Base-by-base conservation (phyloP, 2,329 filamentous ascomycete species). In the Fusarium austroafricanum region DNA sequence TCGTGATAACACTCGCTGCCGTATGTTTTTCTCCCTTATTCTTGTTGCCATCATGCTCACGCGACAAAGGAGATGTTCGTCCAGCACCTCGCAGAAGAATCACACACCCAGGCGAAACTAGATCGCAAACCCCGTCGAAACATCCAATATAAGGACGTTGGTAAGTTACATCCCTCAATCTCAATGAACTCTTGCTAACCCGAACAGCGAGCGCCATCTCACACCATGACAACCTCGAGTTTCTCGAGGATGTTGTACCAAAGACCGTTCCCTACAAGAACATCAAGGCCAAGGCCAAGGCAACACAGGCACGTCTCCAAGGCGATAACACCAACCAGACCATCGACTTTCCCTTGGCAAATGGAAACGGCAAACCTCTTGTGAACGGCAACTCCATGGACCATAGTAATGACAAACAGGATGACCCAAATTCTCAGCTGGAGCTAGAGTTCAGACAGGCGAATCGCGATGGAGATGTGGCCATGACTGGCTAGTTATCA, bases 91-190 rank as follows among this genome's bases (percentile, higher is more conserved):
- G 90, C 94, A 20, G 87, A 91, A 66, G 92, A 96, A 78, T 90
- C 91, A 26, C 90, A 97, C 77, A 94, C 92, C 74, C 92, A 97
- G 74, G 92, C 94, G 73, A 96, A 96, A 76, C 87, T 94, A 2
- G 96, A 98, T 80, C 88, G 91, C 73, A 98, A 98, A 79, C 95
- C 95, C 8, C 87, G 96, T 57, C 89, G 94, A 63, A 97, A 96
- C 75, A 91, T 99, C 65, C 96, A 98, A 78, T 99, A 99, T 83
- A 93, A 93, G 76, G 96, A 99, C 79, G 86, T 99, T 40, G 91
- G 92, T 94, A 82, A 59, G 85, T 75, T 10, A 42, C 10, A 15
- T 14, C 15, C 11, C 21, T n/a, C 20, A 21, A 31, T 12, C 20
- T 26, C 17, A 18, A 39, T 31, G 11, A n/a, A 18, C 20, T 31